Base-by-base conservation (phyloP, 1,284 basidiomycete genomes). In the Naganishia sp. region DNA sequence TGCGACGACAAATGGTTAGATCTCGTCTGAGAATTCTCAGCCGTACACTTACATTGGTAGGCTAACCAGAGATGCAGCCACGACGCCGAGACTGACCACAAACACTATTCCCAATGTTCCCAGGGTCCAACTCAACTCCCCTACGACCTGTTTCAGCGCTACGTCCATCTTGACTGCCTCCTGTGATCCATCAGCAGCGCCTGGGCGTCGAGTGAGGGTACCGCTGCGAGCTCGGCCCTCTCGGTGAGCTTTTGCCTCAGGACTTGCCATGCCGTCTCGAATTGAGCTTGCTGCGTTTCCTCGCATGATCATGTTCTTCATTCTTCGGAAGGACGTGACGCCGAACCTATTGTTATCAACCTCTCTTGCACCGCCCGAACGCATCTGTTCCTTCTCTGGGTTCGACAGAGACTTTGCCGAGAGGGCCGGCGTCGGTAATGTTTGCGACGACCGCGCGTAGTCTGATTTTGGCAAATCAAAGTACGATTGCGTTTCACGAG, bases 51-150 rank as follows among this genome's bases (percentile, higher is more conserved):
- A 80, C 79, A 81, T 79, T 31, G 80, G 80, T 70, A 81, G 69
- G 43, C 74, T 73, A 60, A 72, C 68, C 43, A 80, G 64, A 53
- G 77, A 60, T 69, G 74, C 77, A 16, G 79, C 57, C 2, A 76
- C 79, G 44, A 78, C 45, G 3, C 72, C 73, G 18, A 75, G 68
- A 33, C 76, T 78, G 53, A 75, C 71, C 31, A 79, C 68, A 61
- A 81, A 80, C 6, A 74, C 70, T 15, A 69, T 67, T 0, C 73
- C 77, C 48, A 81, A 69, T 16, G 72, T 60, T 7, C 73, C 74
- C 10, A 81, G 73, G 5, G 77, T 79, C 77, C 79, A 80, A 11
- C 77, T 76, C 21, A 81, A 69, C 46, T 78, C 78, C 33, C 71
- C 68, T 7, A 79, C 64, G 18, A 79, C 77, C 55, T 75, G 71